phyloP scores from a whole-genome alignment of 1,139 yeast genomes.

The Magnusiomyces ingens region DNA sequence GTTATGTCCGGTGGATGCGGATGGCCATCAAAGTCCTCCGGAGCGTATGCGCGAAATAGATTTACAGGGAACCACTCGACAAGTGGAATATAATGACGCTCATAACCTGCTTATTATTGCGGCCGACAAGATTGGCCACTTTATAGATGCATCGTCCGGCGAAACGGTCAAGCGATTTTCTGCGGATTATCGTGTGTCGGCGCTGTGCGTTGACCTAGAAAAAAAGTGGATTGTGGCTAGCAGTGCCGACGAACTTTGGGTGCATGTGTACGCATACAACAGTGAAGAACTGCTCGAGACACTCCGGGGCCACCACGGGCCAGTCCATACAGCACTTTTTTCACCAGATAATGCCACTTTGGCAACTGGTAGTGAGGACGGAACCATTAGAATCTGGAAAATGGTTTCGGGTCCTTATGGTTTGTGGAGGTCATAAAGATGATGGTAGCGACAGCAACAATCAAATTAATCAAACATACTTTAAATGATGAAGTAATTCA shows the following conservation, averaged over 20 bases:
- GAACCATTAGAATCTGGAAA: conserved; percentile 59
- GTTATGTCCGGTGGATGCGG: neutral
- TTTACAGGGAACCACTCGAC: conserved; percentile 28
- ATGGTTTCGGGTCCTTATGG: conserved; percentile 31
- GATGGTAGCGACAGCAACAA: neutral
- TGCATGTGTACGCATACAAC: conserved; percentile 29
- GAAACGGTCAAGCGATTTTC: conserved; percentile 21
- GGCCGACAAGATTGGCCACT: conserved; percentile 24
- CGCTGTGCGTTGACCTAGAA: conserved; percentile 26
- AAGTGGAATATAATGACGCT: conserved; percentile 25
- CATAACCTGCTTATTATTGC: conserved; percentile 14
- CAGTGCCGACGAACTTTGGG: conserved; percentile 32
- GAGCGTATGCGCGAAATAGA: conserved; percentile 14
- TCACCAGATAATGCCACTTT: conserved; percentile 35
- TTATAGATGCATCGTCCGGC: conserved; percentile 24
- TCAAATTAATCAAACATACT: neutral
- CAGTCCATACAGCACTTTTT: conserved; percentile 33
- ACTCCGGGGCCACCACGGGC: conserved; percentile 35
- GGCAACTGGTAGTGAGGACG: conserved; percentile 68
- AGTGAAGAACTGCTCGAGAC: conserved; percentile 20
- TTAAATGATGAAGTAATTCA: neutral
- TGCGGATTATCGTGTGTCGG: conserved; percentile 29
- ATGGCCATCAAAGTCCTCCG: conserved; percentile 9
- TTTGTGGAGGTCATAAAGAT: conserved; percentile 26
- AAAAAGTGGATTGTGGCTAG: conserved; percentile 30